Conservation (phyloP, 768 basidiomycete species). For the Rhodotorula toruloides region DNA sequence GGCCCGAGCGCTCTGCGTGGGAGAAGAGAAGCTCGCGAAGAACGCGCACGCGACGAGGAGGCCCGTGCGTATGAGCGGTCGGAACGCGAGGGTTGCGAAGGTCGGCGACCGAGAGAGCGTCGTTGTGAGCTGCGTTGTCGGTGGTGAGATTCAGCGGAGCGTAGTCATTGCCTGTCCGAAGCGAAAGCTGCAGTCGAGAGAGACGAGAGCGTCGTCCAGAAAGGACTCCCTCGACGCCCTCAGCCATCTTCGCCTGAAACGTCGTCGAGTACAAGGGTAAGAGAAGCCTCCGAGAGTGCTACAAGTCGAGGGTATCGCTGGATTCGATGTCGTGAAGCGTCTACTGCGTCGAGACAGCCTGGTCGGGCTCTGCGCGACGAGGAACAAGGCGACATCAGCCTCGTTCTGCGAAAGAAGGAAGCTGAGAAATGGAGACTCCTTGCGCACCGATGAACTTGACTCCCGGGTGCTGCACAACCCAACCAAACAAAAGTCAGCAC, state of each 20-base stretch:
- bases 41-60: too few relatives aligned
- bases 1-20: too few relatives aligned
- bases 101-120: background rate
- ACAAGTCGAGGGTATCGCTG: too few relatives aligned
- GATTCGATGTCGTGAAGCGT: too few relatives aligned
- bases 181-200: too few relatives aligned
- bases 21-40: too few relatives aligned
- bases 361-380: slow-evolving; percentile 12
- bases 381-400: too few relatives aligned
- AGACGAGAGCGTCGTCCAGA: too few relatives aligned
- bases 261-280: too few relatives aligned
- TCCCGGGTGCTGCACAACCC: slow-evolving; percentile 7
- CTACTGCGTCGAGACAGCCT: background rate
- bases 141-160: background rate
- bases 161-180: background rate
- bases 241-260: too few relatives aligned
- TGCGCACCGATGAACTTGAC: slow-evolving; percentile 35
- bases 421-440: background rate
- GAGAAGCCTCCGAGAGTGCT: too few relatives aligned
- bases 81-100: background rate
- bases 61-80: background rate
- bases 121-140: background rate
- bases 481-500: background rate
- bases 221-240: too few relatives aligned
- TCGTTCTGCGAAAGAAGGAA: background rate